Evolutionary conservation across 2,329 filamentous ascomycete species (phyloP).

Genomic region (Stagonosporopsis vannaccii): DNA sequence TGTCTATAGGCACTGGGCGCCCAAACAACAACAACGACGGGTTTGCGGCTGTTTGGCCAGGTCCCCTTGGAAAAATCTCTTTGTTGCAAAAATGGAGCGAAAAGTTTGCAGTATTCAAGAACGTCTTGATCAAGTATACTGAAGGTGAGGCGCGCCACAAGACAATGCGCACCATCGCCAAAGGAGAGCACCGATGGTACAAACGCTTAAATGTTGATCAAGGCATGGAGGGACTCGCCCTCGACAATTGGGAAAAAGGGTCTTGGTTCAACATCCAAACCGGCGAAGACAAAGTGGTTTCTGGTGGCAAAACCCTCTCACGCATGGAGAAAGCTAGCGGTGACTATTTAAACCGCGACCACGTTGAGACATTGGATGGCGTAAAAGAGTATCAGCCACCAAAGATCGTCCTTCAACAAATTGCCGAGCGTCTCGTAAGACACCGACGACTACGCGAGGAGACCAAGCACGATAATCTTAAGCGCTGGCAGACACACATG

Average conservation of each 20-base stretch:
- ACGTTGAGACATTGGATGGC: constrained; percentile 41
- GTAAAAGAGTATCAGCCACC: constrained; percentile 56
- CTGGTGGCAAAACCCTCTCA: constrained; percentile 53
- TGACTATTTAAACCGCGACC: constrained; percentile 50
- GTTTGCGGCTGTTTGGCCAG: constrained; percentile 56
- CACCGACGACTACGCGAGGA: constrained; percentile 54
- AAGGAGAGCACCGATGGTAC: constrained; percentile 59
- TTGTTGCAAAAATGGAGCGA: constrained; percentile 56
- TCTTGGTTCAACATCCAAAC: constrained; percentile 47
- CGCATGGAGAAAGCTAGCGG: constrained; percentile 55
- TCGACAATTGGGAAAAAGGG: constrained; percentile 58
- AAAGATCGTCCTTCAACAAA: constrained; percentile 53
- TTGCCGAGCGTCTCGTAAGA: constrained; percentile 57
- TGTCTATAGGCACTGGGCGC: constrained; percentile 57
- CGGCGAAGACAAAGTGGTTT: constrained; percentile 39
- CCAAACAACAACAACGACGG: constrained; percentile 55
- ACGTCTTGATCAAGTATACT: constrained; percentile 60
- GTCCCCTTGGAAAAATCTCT: constrained; percentile 52
- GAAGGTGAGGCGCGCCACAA: constrained; percentile 59
- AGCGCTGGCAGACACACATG: constrained; percentile 50
- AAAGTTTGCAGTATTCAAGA: constrained; percentile 59
- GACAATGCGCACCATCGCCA: constrained; percentile 55
- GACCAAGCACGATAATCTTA: constrained; percentile 41
- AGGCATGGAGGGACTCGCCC: constrained; percentile 54
- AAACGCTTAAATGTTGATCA: constrained; percentile 58